Base-by-base conservation (phyloP, 768 basidiomycete species). In the Pulveroboletus ravenelii region DNA sequence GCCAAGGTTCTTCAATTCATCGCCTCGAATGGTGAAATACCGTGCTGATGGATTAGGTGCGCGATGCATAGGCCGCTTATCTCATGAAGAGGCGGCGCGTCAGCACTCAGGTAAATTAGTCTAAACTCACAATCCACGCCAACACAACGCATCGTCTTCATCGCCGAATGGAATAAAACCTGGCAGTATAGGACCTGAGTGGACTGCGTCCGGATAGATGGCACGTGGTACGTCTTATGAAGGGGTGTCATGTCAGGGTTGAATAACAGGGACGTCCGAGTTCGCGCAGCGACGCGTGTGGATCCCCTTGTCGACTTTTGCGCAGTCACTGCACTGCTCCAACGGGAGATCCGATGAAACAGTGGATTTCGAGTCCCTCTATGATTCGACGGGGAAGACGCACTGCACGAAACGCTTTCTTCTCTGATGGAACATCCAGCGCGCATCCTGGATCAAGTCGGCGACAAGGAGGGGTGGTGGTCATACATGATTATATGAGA, bases 391-490 rank as follows among this genome's bases (percentile, higher is more conserved):
- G 37, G 10, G 25, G 18, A 32, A 31, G 29, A 37, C n/a, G 36
- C 15, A 31, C 14, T 36, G 18, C 25, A 20, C 18, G 43, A 29
- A 34, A 45, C 18, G 14, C 18, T 12, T 14, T 23, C 30, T 6
- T 23, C 10, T 50, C 36, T 23, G 29, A 48, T 50, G 4, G 29
- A 31, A 50, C 15, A 18, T 35, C 15, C 9, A n/a, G 25, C 39
- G 38, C 48, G 20, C 40, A 18, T 36, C 41, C 48, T 41, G 10
- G 23, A 41, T 52, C 46, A 50, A 36, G 14, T 52, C 51, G 51
- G 51, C 48, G 20, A 51, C 39, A 52, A 36, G 51, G 40, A 36
- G 48, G 35, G 48, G 29, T 29, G 15, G 36, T 38, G 37, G 37
- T 38, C 25, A 29, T 18, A 18, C 30, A 32, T 20, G 1, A 9